Evolutionary conservation across 1,139 yeast species (phyloP).

Genomic region (Oligophagozyma castellii): DNA sequence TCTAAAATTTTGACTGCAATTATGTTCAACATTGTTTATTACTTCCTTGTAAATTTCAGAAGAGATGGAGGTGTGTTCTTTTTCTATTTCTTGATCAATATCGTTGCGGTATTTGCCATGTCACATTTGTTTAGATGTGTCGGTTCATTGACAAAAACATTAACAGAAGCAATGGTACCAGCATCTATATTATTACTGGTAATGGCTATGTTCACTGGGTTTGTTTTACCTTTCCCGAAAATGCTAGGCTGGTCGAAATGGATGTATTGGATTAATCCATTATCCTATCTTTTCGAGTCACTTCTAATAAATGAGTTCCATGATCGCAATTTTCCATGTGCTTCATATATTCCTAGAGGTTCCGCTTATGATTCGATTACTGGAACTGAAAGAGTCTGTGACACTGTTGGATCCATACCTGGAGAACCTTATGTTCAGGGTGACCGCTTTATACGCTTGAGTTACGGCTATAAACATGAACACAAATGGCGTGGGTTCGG

Average conservation of each 20-base stretch:
- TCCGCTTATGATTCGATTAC: constrained; percentile 30
- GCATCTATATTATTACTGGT: constrained; percentile 50
- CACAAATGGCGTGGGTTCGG: constrained; percentile 85
- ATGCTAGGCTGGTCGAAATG: constrained; percentile 74
- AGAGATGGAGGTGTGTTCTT: constrained; percentile 58
- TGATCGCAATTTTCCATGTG: constrained; percentile 30
- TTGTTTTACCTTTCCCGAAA: constrained; percentile 50
- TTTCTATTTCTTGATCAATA: constrained; percentile 43
- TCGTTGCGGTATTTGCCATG: constrained; percentile 47
- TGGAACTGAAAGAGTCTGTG: constrained; percentile 38
- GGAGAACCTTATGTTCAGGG: constrained; percentile 48
- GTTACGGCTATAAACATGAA: constrained; percentile 39
- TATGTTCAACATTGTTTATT: constrained; percentile 46
- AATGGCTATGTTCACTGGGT: constrained; percentile 62
- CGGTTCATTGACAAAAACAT: constrained; percentile 48
- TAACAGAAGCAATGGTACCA: constrained; percentile 62
- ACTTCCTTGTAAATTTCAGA: constrained; percentile 56
- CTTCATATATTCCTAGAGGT: constrained; percentile 41
- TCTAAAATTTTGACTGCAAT: constrained; percentile 41
- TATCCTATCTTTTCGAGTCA: constrained; percentile 56
- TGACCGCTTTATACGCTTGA: constrained; percentile 37
- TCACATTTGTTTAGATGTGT: constrained; percentile 59
- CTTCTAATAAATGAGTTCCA: constrained; percentile 43
- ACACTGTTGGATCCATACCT: constrained; percentile 47
- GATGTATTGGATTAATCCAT: constrained; percentile 63